Percentiles rank a stretch among this genome's conserved stretches.
phyloP scores from a whole-genome alignment of 192 early-diverging fungal species.

The Backusella morwellensis region DNA sequence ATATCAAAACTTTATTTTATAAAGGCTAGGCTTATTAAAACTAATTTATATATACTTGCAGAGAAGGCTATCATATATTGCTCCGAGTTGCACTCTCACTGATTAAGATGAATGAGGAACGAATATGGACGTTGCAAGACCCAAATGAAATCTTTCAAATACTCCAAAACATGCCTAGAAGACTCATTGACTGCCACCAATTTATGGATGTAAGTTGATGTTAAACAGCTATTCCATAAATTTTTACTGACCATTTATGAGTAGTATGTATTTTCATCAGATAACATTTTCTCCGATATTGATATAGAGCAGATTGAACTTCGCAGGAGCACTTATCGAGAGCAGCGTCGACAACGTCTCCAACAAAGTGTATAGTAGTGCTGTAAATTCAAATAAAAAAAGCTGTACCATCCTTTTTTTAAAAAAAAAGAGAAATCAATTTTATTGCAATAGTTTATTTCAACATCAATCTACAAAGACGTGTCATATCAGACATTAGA shows the following conservation, averaged over 20 bases:
- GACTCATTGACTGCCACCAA: constrained; percentile 54
- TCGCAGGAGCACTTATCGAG: not conserved
- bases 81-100: constrained; percentile 71
- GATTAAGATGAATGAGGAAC: constrained; percentile 61
- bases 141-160: constrained; percentile 54
- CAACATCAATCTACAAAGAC: too few relatives aligned
- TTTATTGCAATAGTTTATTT: too few relatives aligned
- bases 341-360: not conserved
- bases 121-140: constrained; percentile 54
- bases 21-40: not conserved
- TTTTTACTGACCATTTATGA: not conserved
- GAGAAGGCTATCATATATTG: constrained; percentile 63
- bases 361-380: not conserved
- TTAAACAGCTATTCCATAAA: not conserved
- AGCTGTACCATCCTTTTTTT: not conserved
- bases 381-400: not conserved
- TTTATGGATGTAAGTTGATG: constrained; percentile 43
- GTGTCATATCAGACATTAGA: too few relatives aligned
- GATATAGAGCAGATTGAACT: not conserved
- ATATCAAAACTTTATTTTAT: not conserved
- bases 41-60: constrained; percentile 9
- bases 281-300: not conserved
- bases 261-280: constrained; percentile 6
- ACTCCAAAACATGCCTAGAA: constrained; percentile 56
- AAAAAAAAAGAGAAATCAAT: not conserved